Evolutionary conservation across 139 green algal genomes (phyloP).

Genomic region (Pseudopediastrum boryanum): DNA sequence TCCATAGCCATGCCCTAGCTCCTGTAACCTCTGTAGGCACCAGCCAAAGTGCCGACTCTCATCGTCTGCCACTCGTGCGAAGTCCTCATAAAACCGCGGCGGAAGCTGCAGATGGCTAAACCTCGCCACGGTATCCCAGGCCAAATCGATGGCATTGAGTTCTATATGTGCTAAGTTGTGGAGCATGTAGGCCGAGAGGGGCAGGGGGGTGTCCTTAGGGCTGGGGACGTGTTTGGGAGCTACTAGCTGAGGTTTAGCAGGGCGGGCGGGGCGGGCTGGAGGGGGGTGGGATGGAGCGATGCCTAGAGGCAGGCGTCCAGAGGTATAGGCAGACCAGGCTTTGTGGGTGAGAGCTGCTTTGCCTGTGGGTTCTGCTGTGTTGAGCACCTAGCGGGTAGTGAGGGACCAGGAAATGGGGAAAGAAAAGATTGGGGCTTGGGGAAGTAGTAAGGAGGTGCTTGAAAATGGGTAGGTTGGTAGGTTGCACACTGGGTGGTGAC

Average conservation of each 20-base stretch:
- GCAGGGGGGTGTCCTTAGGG: slow-evolving; percentile 34
- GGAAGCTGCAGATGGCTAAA: slow-evolving; percentile 58
- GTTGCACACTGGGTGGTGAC: no score
- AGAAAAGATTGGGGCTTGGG: not conserved
- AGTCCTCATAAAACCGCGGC: slow-evolving; percentile 78
- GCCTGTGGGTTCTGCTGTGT: slow-evolving; percentile 51
- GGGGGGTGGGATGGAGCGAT: not conserved
- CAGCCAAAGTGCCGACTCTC: slow-evolving; percentile 79
- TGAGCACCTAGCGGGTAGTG: slow-evolving; percentile 47
- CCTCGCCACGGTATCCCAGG: slow-evolving; percentile 83
- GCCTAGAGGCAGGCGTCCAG: slow-evolving; percentile 45
- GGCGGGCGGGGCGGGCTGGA: slow-evolving; percentile 53
- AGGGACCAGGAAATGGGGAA: not conserved
- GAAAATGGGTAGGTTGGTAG: not conserved
- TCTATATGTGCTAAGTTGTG: slow-evolving; percentile 82
- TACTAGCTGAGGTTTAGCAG: slow-evolving; percentile 59
- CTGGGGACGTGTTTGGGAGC: slow-evolving; percentile 48
- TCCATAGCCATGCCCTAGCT: slow-evolving; percentile 51
- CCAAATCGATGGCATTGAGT: slow-evolving; percentile 87
- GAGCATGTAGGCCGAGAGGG: slow-evolving; percentile 66
- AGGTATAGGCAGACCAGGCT: slow-evolving; percentile 57
- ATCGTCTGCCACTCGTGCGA: slow-evolving; percentile 84
- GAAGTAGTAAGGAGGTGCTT: not conserved
- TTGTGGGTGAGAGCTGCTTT: slow-evolving; percentile 70
- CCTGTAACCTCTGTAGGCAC: slow-evolving; percentile 74